Percentiles rank a stretch among this genome's conserved stretches.
phyloP scores from a whole-genome alignment of 805 yeast species.

The Candida berthetii region DNA sequence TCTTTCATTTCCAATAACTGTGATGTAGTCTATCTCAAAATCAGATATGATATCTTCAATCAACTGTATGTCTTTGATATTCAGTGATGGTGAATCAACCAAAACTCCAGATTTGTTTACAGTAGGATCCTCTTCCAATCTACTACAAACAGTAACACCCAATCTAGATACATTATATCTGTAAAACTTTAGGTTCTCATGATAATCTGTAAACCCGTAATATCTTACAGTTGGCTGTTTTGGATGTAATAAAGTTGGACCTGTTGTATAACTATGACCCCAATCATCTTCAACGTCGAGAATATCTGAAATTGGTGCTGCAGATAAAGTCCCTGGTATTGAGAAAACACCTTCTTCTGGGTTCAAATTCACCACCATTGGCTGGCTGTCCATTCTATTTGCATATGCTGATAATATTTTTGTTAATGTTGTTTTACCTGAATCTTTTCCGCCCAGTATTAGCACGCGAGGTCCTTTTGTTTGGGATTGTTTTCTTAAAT shows the following conservation, averaged over 20 bases:
- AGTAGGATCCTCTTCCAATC: conserved; percentile 44
- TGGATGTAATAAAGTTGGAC: conserved; percentile 72
- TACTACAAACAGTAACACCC: conserved; percentile 27
- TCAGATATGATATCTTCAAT: conserved; percentile 53
- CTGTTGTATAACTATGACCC: conserved; percentile 75
- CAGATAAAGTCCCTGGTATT: conserved; percentile 80
- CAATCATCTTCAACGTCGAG: conserved; percentile 74
- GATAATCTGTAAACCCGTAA: conserved; percentile 61
- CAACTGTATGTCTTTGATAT: conserved; percentile 40
- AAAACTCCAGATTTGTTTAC: conserved; percentile 50
- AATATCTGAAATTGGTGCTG: conserved; percentile 76
- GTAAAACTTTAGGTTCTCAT: conserved; percentile 38
- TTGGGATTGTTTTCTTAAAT: conserved; percentile 28
- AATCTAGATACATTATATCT: conserved; percentile 20
- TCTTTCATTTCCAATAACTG: conserved; percentile 75
- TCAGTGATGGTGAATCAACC: conserved; percentile 69
- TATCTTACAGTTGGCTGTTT: conserved; percentile 84
- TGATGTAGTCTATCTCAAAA: conserved; percentile 51
- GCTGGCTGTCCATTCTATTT: conserved; percentile 58
- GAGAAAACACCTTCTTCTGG: conserved; percentile 67
- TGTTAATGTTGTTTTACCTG: conserved; percentile 76
- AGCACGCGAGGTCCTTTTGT: conserved; percentile 42
- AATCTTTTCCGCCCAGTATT: conserved; percentile 62
- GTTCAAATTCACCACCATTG: conserved; percentile 73
- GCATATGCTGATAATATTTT: conserved; percentile 74